phyloP scores from a whole-genome alignment of 768 basidiomycete species.

The Auricularia heimuer region DNA sequence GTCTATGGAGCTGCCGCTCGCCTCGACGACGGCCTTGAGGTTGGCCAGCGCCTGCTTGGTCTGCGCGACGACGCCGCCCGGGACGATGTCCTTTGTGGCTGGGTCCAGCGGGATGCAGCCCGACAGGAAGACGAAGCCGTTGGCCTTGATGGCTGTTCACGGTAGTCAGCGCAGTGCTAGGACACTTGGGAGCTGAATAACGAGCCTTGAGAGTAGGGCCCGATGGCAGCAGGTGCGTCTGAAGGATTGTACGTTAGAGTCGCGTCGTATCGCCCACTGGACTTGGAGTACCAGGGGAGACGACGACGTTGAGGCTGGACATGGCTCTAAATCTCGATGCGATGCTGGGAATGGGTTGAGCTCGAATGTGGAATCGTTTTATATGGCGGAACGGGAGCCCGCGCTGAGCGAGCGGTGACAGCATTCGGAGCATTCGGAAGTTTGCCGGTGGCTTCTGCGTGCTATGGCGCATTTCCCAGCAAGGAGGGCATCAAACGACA shows the following conservation, averaged over 20 bases:
- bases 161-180: constrained; percentile 40
- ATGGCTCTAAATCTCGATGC: background rate
- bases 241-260: background rate
- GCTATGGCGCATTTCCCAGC: too few relatives aligned
- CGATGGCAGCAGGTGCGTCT: constrained; percentile 61
- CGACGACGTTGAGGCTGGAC: background rate
- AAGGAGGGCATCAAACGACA: too few relatives aligned
- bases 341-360: too few relatives aligned
- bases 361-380: too few relatives aligned
- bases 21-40: constrained; percentile 73
- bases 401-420: too few relatives aligned
- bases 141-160: constrained; percentile 74
- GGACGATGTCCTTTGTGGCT: constrained; percentile 54
- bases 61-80: constrained; percentile 62
- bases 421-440: too few relatives aligned
- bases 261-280: background rate
- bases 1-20: constrained; percentile 63
- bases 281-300: background rate
- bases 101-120: constrained; percentile 85
- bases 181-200: background rate
- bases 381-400: too few relatives aligned
- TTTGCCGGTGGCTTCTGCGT: too few relatives aligned
- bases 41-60: constrained; percentile 80
- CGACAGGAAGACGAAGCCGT: constrained; percentile 79
- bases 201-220: constrained; percentile 29